Percentiles rank a stretch among this genome's conserved stretches.
These are phyloP conservation scores for Stagonosporopsis rhizophila DNA, from an alignment of 2,329 filamentous ascomycete genomes.

Conservation along the genomic window DNA sequence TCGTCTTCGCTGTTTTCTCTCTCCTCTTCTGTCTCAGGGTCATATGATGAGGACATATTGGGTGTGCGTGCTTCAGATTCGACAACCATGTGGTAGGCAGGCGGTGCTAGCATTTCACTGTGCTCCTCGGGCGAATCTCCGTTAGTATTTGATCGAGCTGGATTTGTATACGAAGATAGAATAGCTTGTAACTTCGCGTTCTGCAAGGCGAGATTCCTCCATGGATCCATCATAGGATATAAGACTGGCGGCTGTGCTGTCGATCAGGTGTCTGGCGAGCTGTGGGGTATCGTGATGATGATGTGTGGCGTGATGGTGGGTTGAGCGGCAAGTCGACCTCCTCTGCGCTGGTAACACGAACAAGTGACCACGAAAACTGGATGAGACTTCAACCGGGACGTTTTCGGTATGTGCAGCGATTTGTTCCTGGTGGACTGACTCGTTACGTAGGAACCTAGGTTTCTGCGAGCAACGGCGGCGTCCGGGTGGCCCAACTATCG, in stretches of 20 bases:
- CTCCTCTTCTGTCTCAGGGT: conserved; percentile 23
- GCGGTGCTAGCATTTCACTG: conserved; percentile 33
- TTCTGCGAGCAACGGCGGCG: conserved; percentile 1
- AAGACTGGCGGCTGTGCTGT: conserved; percentile 9
- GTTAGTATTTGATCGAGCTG: conserved; percentile 2
- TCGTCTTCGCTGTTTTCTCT: conserved; percentile 28
- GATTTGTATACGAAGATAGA: conserved; percentile 10
- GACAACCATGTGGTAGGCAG: conserved; percentile 41
- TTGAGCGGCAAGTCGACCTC: conserved; percentile 23
- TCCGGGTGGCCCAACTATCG: conserved; percentile 6
- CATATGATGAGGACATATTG: conserved; percentile 31
- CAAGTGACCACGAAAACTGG: conserved; percentile 29
- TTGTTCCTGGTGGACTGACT: conserved; percentile 13
- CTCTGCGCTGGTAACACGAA: conserved; percentile 26
- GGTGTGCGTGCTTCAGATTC: conserved; percentile 30
- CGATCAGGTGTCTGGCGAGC: conserved; percentile 16
- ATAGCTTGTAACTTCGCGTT: conserved; percentile 31
- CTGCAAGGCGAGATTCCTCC: conserved; percentile 25
- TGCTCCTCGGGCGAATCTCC: not conserved
- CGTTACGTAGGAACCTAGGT: not conserved
- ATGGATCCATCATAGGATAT: conserved; percentile 30
- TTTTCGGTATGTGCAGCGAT: conserved; percentile 10
- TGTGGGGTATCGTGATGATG: conserved; percentile 29
- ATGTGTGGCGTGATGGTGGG: conserved; percentile 43
- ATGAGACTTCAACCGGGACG: conserved; percentile 29